Percentiles rank a stretch among this genome's conserved stretches.
Evolutionary conservation across 1,139 yeast genomes (phyloP).

Genomic region (Saccharomyces hybrid): DNA sequence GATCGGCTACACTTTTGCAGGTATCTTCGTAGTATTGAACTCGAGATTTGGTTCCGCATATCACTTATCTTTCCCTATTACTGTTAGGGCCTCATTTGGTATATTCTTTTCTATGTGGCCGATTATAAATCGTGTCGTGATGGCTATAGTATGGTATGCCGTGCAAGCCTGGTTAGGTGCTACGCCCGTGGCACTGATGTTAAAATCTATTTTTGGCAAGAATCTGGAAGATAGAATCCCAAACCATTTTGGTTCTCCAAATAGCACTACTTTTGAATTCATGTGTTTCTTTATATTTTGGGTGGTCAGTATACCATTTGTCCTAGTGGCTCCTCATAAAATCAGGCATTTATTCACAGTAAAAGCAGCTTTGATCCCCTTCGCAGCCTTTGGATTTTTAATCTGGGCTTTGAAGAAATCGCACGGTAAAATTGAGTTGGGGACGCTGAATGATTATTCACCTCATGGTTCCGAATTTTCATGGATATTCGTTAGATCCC

Average conservation of each 20-base stretch:
- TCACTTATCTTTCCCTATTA: slow-evolving; percentile 70
- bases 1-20: slow-evolving; percentile 56
- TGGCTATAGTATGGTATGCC: slow-evolving; percentile 78
- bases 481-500: slow-evolving; percentile 73
- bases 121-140: slow-evolving; percentile 62
- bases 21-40: slow-evolving; percentile 50
- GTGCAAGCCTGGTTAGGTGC: slow-evolving; percentile 79
- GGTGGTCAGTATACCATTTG: slow-evolving; percentile 63
- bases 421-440: slow-evolving; percentile 20
- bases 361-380: slow-evolving; percentile 64
- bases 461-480: slow-evolving; percentile 14
- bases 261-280: slow-evolving; percentile 59
- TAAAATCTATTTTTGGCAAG: slow-evolving; percentile 56
- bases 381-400: slow-evolving; percentile 69
- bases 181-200: slow-evolving; percentile 64
- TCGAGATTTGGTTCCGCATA: slow-evolving; percentile 65
- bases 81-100: slow-evolving; percentile 65
- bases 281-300: slow-evolving; percentile 69
- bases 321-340: slow-evolving; percentile 72
- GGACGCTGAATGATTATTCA: slow-evolving; percentile 11
- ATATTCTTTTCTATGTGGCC: slow-evolving; percentile 74
- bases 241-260: slow-evolving; percentile 42
- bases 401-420: slow-evolving; percentile 65
- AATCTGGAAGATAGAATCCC: slow-evolving; percentile 42
- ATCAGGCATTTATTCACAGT: slow-evolving; percentile 71